A percentile compares a stretch with the other conserved stretches of the same genome.
Conservation (phyloP, 2,329 filamentous ascomycete species). For the Aspergillus piperis region DNA sequence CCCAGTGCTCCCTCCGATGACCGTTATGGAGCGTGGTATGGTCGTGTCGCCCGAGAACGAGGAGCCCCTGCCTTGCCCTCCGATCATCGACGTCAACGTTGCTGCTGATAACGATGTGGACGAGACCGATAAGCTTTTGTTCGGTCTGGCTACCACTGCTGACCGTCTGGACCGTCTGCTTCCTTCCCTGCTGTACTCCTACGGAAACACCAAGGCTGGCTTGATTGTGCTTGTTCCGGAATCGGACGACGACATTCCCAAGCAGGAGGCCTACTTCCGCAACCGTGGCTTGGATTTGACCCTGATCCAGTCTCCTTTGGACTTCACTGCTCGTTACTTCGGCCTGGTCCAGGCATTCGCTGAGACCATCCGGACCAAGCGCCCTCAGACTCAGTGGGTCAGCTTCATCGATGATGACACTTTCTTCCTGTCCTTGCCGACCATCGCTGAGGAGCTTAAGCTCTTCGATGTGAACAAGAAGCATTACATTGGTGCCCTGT, state of each 20-base stretch:
- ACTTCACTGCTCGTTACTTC: slow-evolving; percentile 48
- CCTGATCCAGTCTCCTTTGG: slow-evolving; percentile 41
- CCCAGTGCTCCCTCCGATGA: slow-evolving; percentile 42
- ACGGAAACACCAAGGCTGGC: slow-evolving; percentile 43
- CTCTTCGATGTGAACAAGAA: slow-evolving; percentile 42
- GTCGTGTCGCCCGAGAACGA: slow-evolving; percentile 37
- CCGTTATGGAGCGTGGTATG: slow-evolving; percentile 42
- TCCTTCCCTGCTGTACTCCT: slow-evolving; percentile 45
- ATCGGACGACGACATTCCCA: slow-evolving; percentile 41
- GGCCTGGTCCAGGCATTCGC: slow-evolving; percentile 44
- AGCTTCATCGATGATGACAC: slow-evolving; percentile 49
- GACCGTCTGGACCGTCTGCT: slow-evolving; percentile 44
- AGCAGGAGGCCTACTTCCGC: slow-evolving; percentile 45
- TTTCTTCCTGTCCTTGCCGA: slow-evolving; percentile 44
- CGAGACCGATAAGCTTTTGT: slow-evolving; percentile 44
- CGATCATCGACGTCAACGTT: slow-evolving; percentile 44
- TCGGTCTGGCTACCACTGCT: slow-evolving; percentile 46
- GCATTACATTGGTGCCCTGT: slow-evolving; percentile 47
- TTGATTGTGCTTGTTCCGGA: slow-evolving; percentile 45
- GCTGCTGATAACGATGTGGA: slow-evolving; percentile 42
- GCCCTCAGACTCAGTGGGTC: slow-evolving; percentile 45
- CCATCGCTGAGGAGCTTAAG: slow-evolving; percentile 42
- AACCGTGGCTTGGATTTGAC: slow-evolving; percentile 45
- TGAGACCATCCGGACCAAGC: slow-evolving; percentile 40
- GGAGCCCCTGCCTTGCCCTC: slow-evolving; percentile 38